phyloP scores from a whole-genome alignment of 225 moss, liverwort and hornwort species.

The Climacium dendroides region DNA sequence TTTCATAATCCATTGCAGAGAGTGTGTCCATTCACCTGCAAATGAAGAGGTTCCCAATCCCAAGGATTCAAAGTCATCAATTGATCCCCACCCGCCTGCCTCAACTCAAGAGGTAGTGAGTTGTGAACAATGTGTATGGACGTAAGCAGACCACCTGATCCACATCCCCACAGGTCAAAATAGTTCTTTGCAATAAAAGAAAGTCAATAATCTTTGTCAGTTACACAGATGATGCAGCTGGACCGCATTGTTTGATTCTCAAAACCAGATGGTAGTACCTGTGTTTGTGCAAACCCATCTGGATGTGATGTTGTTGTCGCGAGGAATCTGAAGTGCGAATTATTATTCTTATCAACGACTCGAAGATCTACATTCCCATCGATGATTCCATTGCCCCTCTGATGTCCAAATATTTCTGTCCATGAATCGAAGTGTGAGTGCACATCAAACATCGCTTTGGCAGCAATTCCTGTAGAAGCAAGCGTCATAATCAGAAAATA shows the following conservation, averaged over 20 bases:
- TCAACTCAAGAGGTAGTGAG: constrained; percentile 48
- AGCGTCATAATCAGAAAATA: constrained; percentile 83
- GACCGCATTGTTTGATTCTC: neutral
- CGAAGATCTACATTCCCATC: constrained; percentile 67
- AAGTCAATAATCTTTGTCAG: neutral
- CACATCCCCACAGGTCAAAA: neutral
- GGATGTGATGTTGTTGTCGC: constrained; percentile 59
- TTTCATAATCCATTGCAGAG: neutral
- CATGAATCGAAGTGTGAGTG: constrained; percentile 86
- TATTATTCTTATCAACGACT: constrained; percentile 38
- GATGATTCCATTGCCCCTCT: too few relatives aligned
- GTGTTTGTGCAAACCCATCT: constrained; percentile 57
- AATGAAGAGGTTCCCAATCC: constrained; percentile 45
- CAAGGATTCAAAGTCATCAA: constrained; percentile 37
- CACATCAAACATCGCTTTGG: constrained; percentile 73
- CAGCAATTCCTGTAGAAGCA: constrained; percentile 68
- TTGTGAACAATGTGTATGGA: constrained; percentile 73
- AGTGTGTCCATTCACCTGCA: constrained; percentile 41
- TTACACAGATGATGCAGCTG: neutral
- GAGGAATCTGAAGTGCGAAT: constrained; percentile 57
- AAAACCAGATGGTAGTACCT: constrained; percentile 26
- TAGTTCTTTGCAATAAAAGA: neutral
- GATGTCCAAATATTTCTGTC: neutral
- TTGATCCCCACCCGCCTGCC: constrained; percentile 41
- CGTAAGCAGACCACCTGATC: constrained; percentile 72